Evolutionary conservation across 495 filamentous ascomycete genomes (phyloP).

Genomic region (Cercophora sp.): DNA sequence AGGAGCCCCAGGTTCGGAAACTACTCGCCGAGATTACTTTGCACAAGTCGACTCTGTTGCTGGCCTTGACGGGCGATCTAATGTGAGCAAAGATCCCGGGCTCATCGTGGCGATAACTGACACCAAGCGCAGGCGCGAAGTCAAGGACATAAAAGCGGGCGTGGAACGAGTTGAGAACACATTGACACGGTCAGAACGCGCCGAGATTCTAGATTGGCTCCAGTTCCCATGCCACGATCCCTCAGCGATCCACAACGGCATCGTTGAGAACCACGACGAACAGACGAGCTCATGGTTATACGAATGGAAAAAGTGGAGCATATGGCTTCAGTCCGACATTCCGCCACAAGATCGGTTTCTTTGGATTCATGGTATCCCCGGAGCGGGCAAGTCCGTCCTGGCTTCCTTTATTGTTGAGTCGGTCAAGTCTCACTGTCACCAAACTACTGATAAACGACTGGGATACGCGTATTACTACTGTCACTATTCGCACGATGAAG

Average conservation of each 20-base stretch:
- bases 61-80: not conserved
- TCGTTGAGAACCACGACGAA: no score
- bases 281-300: constrained; percentile 22
- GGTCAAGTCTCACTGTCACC: constrained; percentile 4
- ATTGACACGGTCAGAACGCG: not conserved
- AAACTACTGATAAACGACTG: constrained; percentile 11
- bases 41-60: constrained; percentile 23
- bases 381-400: constrained; percentile 40
- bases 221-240: constrained; percentile 14
- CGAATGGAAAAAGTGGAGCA: no score
- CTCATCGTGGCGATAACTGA: not conserved
- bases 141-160: not conserved
- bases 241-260: constrained; percentile 16
- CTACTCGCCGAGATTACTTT: constrained; percentile 21
- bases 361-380: constrained; percentile 41
- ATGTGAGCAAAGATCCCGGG: not conserved
- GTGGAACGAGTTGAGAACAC: not conserved
- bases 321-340: no score
- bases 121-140: not conserved
- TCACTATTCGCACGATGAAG: constrained; percentile 30
- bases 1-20: constrained; percentile 20
- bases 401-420: constrained; percentile 31
- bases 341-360: constrained; percentile 17
- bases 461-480: constrained; percentile 37
- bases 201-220: constrained; percentile 3